Conservation (phyloP, 1,139 yeast genomes). For the Yamadazyma mexicana region DNA sequence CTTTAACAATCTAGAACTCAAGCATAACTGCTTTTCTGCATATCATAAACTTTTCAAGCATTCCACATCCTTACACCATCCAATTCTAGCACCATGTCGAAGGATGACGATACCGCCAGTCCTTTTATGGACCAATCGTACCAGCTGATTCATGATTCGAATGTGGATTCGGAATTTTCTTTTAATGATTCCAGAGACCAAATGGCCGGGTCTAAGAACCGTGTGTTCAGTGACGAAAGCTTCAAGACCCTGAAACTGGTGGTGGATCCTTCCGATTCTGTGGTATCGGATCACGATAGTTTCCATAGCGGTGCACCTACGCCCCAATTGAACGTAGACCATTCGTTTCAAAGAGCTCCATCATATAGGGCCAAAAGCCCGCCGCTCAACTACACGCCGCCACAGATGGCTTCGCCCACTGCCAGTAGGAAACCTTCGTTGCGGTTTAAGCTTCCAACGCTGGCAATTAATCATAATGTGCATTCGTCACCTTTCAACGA, state of each 20-base stretch:
- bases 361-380: no score
- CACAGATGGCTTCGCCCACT: constrained; percentile 6
- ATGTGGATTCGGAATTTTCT: constrained; percentile 9
- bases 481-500: constrained; percentile 27
- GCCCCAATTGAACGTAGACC: constrained; percentile 24
- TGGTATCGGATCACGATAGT: constrained; percentile 12
- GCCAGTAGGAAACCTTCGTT: constrained; percentile 22
- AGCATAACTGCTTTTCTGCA: no score
- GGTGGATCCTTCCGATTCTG: not conserved
- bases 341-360: constrained; percentile 3
- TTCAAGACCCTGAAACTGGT: constrained; percentile 18
- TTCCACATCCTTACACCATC: not conserved
- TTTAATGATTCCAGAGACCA: constrained; percentile 8
- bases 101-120: constrained; percentile 7
- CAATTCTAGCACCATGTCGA: not conserved
- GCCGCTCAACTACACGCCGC: no score
- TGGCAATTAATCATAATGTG: constrained; percentile 11
- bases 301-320: constrained; percentile 25
- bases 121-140: constrained; percentile 18
- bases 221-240: constrained; percentile 20
- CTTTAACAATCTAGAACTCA: no score
- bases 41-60: no score
- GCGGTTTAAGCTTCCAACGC: constrained; percentile 25
- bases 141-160: constrained; percentile 9
- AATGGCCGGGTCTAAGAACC: constrained; percentile 3